Evolutionary conservation across 192 early-diverging fungal genomes (phyloP), one percentile per base, ranked within the genome.

Genomic region (Chytriomyces sp.): DNA sequence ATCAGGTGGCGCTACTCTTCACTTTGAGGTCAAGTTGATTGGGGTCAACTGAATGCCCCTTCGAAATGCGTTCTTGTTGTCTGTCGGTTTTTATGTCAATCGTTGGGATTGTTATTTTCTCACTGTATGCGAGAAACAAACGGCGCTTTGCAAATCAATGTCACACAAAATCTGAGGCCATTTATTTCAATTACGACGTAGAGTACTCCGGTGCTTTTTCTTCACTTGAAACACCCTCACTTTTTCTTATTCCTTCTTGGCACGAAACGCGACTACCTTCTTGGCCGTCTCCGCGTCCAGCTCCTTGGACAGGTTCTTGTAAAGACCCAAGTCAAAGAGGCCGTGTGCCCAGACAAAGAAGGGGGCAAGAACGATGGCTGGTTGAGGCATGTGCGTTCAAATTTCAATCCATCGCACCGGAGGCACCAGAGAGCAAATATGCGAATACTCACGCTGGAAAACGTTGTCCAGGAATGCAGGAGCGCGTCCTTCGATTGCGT

Each of bases 311-410:
- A 95, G 78, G 4, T 78, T 67, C n/a, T 92, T 89, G 52, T 92
- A 90, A 80, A 93, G 94, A 34, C 96, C 93, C 3, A 91, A 38
- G 64, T 71, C 75, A 75, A 98, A 96, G 54, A 98, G 78, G 10
- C 88, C 56, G 78, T 98, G 94, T 34, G 92, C 82, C 67, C 91
- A 94, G 5, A 96, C 93, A 82, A 98, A 98, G 77, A 94, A 94
- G 33, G 93, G 94, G 2, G 96, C 96, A 66, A 95, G 91, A 39
- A 96, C 91, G 32, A 96, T 49, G 2, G 96, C 94, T 91, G 63
- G 37, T 14, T 12, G 5, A 0, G 14, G 19, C 5, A 28, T 22
- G 25, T 5, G n/a, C 26, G 10, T 28, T 31, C 6, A 44, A 40
- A 5, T 31, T n/a, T n/a, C n/a, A n/a, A n/a, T n/a, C n/a, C n/a